Evolutionary conservation across 768 basidiomycete species (phyloP), one percentile per base, ranked within the genome.

Genomic region (Tulasnella sp.): DNA sequence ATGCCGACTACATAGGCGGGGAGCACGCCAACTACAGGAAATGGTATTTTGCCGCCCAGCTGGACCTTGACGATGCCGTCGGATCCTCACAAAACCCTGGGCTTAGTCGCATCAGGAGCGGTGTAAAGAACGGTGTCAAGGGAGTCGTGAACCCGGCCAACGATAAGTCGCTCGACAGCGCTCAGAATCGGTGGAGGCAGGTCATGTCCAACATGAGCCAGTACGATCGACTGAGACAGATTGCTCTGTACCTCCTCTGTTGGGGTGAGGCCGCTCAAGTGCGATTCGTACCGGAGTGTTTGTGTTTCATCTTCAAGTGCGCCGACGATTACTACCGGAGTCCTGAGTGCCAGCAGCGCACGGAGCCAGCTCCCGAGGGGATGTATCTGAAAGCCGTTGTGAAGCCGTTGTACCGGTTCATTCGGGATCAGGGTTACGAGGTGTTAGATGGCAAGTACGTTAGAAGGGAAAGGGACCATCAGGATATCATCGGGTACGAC

Each of bases 241-340:
- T 99, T 65, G 96, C 96, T 0, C 79, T 99, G 3, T 98, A 87
- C 70, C 80, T 98, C 25, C 80, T 99, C 25, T 89, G 90, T 63
- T 99, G 96, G 96, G 96, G 94, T 57, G 96, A 99, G 72, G 93
- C 91, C 0, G 94, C 96, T 11, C 92, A 97, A 68, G 92, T 98
- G 42, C 85, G 96, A 12, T 98, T 97, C 71, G 79, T 90, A 12
- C 94, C 96, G 2, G 96, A 99, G 70, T 93, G 91, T 66, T 74
- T 99, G 48, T 97, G 92, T 73, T 99, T 97, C 78, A 96, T 99
- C 73, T 99, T 99, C 85, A 99, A 99, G 73, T 98, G 96, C 68
- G 96, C 96, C 12, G 94, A 99, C 69, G 96, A 99, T 73, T 99
- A 97, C 71, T 99, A 99, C 71, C 92, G 96, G 24, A 92, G 88